Base-by-base conservation (phyloP, 2,329 filamentous ascomycete species). In the Lachnellula occidentalis region DNA sequence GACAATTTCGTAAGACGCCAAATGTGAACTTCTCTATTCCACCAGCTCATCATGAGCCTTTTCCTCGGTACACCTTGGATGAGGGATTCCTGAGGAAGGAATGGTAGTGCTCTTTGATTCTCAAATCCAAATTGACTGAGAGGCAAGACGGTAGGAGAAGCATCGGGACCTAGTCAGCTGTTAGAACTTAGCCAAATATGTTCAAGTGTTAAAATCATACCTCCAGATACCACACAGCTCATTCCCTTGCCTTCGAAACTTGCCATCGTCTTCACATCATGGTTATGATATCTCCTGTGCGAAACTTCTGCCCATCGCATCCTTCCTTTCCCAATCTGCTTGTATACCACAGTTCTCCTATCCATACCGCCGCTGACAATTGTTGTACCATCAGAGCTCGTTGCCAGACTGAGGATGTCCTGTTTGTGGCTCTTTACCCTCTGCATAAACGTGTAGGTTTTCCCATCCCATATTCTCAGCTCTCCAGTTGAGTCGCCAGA, bases 401-500 rank as follows among this genome's bases (percentile, higher is more conserved):
- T 82, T 2, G 90, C 86, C n/a, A 99, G 78, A 67, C 92, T 92
- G 56, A 99, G 77, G 4, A 96, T 86, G 72, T 99, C 94, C 45
- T 92, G 90, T 61, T 90, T 85, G 68, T 99, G 94, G 24, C 87
- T 85, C 66, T 91, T 86, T 52, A 99, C 82, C 49, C 92, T 81
- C 68, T 99, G 94, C 36, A 84, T 80, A 64, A 96, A 83, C 4
- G 91, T 92, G 70, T 92, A 96, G 51, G 90, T 95, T 73, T 88
- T 92, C 53, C 90, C 90, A 68, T 95, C 90, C 87, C 92, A 99
- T 67, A 97, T 89, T 61, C 90, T 86, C 41, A 99, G 79, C 69
- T 97, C 91, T 34, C 94, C 94, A 5, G 91, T 92, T 3, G 94
- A 97, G 70, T 99, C 94, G 49, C 90, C 94, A 1, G 92, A 96